These are phyloP conservation scores for Cutaneotrichosporon sp. DNA, from an alignment of 1,284 basidiomycete genomes.

Conservation along the genomic window DNA sequence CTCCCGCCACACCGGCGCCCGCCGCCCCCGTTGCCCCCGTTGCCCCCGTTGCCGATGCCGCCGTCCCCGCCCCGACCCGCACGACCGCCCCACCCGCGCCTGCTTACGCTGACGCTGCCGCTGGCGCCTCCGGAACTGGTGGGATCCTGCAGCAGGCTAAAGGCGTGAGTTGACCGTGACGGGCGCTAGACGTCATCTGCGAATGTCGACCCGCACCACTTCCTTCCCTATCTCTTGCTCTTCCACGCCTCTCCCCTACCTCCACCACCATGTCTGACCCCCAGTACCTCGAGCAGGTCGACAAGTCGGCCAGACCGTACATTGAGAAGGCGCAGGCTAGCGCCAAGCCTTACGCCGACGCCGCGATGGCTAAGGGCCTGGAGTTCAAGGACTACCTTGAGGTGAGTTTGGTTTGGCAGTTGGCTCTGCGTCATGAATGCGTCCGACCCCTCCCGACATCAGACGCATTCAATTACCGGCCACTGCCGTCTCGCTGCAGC, in stretches of 20 bases:
- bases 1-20: no score
- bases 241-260: background rate
- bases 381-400: slow-evolving; percentile 45
- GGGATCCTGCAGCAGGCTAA: slow-evolving; percentile 7
- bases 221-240: background rate
- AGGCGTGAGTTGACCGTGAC: slow-evolving; percentile 1
- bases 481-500: background rate
- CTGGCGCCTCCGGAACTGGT: background rate
- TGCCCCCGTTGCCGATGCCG: no score
- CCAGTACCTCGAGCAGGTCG: slow-evolving; percentile 35
- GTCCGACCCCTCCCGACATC: no score
- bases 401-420: slow-evolving; percentile 24
- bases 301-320: slow-evolving; percentile 27
- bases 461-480: background rate
- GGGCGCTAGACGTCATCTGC: background rate
- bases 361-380: slow-evolving; percentile 43
- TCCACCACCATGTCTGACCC: background rate
- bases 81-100: background rate
- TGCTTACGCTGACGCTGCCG: background rate
- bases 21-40: no score
- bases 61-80: no score
- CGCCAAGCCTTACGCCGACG: slow-evolving; percentile 44
- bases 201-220: background rate
- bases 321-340: slow-evolving; percentile 36
- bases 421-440: no score